A percentile compares a stretch with the other conserved stretches of the same genome.
Evolutionary conservation across 78 protist genomes (phyloP).

Genomic region (Capsaspora owczarzaki): DNA sequence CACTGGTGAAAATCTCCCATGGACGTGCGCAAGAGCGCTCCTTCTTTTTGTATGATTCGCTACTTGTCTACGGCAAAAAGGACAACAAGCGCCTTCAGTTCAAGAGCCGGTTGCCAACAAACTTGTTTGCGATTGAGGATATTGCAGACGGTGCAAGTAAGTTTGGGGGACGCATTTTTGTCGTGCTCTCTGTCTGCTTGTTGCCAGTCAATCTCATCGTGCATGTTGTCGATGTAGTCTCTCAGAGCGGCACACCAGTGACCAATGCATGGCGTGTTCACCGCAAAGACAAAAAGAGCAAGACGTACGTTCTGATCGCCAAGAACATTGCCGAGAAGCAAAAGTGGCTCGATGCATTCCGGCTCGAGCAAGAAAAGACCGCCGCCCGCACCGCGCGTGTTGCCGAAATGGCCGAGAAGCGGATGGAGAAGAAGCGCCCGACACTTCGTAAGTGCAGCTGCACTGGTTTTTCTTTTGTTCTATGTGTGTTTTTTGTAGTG

Average conservation of each 20-base stretch:
- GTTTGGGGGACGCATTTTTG: background rate
- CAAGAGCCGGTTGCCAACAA: background rate
- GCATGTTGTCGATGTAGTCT: background rate
- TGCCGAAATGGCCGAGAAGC: too few species aligned
- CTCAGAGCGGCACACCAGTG: background rate
- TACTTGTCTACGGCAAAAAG: background rate
- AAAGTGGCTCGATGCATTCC: background rate
- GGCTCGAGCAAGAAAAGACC: background rate
- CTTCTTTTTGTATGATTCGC: background rate
- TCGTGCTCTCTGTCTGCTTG: background rate
- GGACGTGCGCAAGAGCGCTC: background rate
- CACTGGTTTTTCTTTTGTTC: too few species aligned
- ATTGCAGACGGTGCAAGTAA: background rate
- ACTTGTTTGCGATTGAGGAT: background rate
- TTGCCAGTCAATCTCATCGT: background rate
- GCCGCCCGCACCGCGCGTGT: too few species aligned
- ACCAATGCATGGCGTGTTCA: background rate
- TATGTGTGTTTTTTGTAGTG: too few species aligned
- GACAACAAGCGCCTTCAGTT: background rate
- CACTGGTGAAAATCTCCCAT: background rate
- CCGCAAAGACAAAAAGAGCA: background rate
- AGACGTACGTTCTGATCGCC: background rate
- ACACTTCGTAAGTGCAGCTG: too few species aligned
- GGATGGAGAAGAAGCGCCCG: too few species aligned
- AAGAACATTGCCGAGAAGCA: background rate